phyloP scores from a whole-genome alignment of 768 basidiomycete species.

The Asterophora lycoperdoides region DNA sequence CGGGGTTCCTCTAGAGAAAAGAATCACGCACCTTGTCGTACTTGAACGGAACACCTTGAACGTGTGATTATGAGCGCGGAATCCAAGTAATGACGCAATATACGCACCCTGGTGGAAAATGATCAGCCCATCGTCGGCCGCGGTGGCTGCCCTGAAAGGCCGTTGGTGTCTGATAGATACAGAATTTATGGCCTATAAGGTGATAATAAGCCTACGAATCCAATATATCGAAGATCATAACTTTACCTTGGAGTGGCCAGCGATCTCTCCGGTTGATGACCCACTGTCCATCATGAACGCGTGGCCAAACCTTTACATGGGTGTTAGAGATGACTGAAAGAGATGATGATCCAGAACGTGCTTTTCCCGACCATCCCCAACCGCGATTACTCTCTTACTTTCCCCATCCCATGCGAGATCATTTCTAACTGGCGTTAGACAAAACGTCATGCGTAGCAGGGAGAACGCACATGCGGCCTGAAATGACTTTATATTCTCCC shows the following conservation, averaged over 20 bases:
- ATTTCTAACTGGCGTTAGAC: constrained; percentile 48
- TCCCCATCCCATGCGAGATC: constrained; percentile 97
- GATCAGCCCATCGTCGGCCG: constrained; percentile 77
- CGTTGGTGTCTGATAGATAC: constrained; percentile 85
- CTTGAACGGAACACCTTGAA: constrained; percentile 77
- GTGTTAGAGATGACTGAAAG: neutral
- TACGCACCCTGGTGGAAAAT: constrained; percentile 73
- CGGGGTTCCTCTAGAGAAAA: neutral
- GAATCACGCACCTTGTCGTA: constrained; percentile 61
- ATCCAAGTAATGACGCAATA: neutral
- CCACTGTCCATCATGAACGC: constrained; percentile 84
- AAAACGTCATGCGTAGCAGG: neutral
- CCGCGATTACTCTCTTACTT: constrained; percentile 92
- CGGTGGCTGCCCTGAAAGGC: constrained; percentile 89
- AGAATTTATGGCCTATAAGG: constrained; percentile 66
- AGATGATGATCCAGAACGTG: constrained; percentile 21
- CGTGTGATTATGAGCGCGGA: neutral
- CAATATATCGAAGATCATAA: neutral
- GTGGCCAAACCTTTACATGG: constrained; percentile 64
- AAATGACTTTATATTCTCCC: constrained; percentile 71
- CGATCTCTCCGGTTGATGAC: constrained; percentile 81
- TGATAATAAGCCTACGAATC: neutral
- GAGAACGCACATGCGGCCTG: constrained; percentile 62
- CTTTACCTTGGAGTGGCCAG: constrained; percentile 83
- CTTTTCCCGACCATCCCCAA: constrained; percentile 91